Base-by-base conservation (phyloP, 2,329 filamentous ascomycete species). In the Xylariaceae sp. region DNA sequence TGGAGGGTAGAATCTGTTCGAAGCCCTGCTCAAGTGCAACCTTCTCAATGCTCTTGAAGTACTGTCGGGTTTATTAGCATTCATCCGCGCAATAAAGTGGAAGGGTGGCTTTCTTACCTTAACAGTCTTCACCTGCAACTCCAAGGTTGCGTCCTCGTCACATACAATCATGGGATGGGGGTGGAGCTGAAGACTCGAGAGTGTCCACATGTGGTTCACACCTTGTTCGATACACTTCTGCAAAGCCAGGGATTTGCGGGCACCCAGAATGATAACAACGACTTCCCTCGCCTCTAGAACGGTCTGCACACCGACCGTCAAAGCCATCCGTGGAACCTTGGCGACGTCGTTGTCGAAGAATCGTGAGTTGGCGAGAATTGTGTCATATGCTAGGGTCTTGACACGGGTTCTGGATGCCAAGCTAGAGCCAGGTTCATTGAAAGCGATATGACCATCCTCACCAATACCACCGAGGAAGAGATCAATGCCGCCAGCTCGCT, bases 191-290 rank as follows among this genome's bases (percentile, higher is more conserved):
- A 95, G 75, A 47, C 82, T 83, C 9, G 88, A 92, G 6, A 94
- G 77, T 1, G 89, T 92, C 89, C 89, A 95, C 87, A 92, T 92
- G 71, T 94, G 89, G 67, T 90, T 92, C 53, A 95, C 81, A 30
- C 86, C 86, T 49, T 86, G 85, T 68, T 95, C 89, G 55, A 95
- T 81, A 59, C 87, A 90, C 61, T 83, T 86, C 67, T 91, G 86
- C 55, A 95, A 71, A 27, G 89, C 89, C 32, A 87, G 73, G 1
- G 89, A 82, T 70, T 95, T 95, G 74, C 89, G 87, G 39, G 87
- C 83, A 18, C 89, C 89, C 1, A 88, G 81, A 55, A 90, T 89
- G 59, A 95, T 89, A 59, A 90, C 84, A 27, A 94, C 83, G 10
- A 95, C 87, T 69, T 94, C 89, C 47, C 85, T 75, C 2, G 89